phyloP scores from a whole-genome alignment of 345 rosid species.

The Angophora floribunda region DNA sequence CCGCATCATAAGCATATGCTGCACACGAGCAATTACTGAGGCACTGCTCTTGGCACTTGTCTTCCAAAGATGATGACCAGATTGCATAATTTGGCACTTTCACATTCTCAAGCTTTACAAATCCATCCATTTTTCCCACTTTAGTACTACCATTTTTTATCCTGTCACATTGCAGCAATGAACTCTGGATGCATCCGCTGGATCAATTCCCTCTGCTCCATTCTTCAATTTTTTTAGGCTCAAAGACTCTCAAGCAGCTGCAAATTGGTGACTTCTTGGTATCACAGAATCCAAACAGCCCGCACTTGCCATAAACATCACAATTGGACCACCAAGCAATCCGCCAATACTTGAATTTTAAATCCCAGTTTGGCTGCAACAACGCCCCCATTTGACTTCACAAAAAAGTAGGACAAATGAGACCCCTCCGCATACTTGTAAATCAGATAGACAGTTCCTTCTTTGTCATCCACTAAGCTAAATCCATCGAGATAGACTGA shows the following conservation, averaged over 20 bases:
- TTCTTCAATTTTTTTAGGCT: background rate
- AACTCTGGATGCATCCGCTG: constrained; percentile 10
- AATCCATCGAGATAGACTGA: constrained; percentile 9
- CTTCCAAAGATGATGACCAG: background rate
- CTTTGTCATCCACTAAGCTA: background rate
- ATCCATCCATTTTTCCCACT: constrained; percentile 3
- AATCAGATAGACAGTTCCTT: constrained; percentile 7
- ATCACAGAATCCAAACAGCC: constrained; percentile 8
- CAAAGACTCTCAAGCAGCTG: constrained; percentile 7
- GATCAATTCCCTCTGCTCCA: constrained; percentile 20
- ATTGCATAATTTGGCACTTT: constrained; percentile 1
- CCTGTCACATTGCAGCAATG: constrained; percentile 3
- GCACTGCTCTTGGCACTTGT: constrained; percentile 7
- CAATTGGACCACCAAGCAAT: constrained; percentile 1
- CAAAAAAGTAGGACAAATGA: background rate
- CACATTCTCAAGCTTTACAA: background rate
- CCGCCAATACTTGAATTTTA: background rate
- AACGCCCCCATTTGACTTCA: background rate
- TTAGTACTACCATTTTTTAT: background rate
- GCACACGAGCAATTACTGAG: constrained; percentile 17
- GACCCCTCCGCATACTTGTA: background rate
- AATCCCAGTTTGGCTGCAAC: background rate
- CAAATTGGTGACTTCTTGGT: constrained; percentile 4
- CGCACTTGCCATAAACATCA: constrained; percentile 12
- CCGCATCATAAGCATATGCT: constrained; percentile 6